Base-by-base conservation (phyloP, 352 stramenopile genomes). In the Globisporangium irregulare region DNA sequence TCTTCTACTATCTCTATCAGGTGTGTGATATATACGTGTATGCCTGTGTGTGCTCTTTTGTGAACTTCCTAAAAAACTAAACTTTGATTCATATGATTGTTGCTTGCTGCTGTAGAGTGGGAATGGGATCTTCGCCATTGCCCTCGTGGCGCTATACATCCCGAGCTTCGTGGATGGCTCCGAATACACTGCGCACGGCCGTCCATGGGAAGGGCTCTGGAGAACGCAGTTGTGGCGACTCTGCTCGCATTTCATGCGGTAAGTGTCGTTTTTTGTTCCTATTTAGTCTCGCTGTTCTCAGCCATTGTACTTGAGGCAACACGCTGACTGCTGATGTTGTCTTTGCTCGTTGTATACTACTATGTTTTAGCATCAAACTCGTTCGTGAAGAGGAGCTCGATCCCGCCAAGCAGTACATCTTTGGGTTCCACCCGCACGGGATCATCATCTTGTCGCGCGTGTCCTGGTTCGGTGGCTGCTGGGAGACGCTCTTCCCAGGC, bases 371-470 rank as follows among this genome's bases (percentile, higher is more conserved):
- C 10, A 48, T 89, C 57, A 85, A 91, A 69, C 66, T 91, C 61
- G 78, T 93, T 51, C 82, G 85, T 5, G 82, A 93, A 72, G 63
- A 85, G 54, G 74, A 75, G 51, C 73, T 93, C 32, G 85, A 93
- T 62, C 68, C 69, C 38, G 76, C 46, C 46, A 88, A 91, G 74
- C 87, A 86, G 69, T 91, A 89, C 73, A 77, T 93, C 46, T 93
- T 93, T 62, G 83, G 78, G 54, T 91, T 80, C 66, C 83, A 93
- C 62, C 85, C 85, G 24, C 85, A 93, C 62, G 85, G 82, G 29
- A 91, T 93, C 72, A 84, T 93, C 55, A 76, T 93, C 15, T 66
- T 93, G 25, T 93, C 85, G 38, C 82, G 85, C n/a, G 66, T 93
- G 41, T 77, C 85, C 8, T 83, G 74, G 18, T 89, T 90, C 55